Conservation (phyloP, 495 filamentous ascomycete species). For the Penicillium simplicissimum region DNA sequence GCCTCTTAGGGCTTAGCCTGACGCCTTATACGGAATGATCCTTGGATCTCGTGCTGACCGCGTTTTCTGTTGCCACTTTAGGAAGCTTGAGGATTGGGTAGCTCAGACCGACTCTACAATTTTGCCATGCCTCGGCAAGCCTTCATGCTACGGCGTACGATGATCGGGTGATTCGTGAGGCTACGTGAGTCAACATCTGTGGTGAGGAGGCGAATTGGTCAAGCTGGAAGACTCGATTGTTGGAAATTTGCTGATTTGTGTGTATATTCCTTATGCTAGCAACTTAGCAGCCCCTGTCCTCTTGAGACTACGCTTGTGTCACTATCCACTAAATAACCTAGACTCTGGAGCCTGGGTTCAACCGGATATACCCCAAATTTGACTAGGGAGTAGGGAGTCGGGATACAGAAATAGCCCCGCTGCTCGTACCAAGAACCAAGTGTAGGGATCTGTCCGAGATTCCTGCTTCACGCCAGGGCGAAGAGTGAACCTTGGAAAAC, state of each 20-base stretch:
- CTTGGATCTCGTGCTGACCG: slow-evolving; percentile 4
- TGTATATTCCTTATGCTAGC: not conserved
- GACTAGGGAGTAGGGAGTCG: not conserved
- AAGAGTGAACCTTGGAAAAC: slow-evolving; percentile 11
- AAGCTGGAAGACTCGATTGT: not conserved
- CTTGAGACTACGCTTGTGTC: too few species aligned
- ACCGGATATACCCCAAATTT: not conserved
- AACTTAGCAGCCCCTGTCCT: too few species aligned
- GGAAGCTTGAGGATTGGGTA: not conserved
- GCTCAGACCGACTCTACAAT: not conserved
- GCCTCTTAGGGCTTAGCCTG: slow-evolving; percentile 43
- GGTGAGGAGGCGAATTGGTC: slow-evolving; percentile 5
- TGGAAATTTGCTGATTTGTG: not conserved
- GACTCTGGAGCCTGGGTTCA: not conserved
- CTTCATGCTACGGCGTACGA: slow-evolving; percentile 5
- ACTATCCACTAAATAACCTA: too few species aligned
- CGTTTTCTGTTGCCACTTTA: slow-evolving; percentile 7
- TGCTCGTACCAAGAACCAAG: not conserved
- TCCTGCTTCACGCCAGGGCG: not conserved
- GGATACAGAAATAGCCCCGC: not conserved
- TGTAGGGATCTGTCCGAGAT: not conserved
- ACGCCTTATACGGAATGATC: slow-evolving; percentile 18
- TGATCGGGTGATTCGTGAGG: not conserved
- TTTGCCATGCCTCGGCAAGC: slow-evolving; percentile 3
- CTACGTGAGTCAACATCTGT: slow-evolving; percentile 3